A percentile compares a stretch with the other conserved stretches of the same genome.
Conservation (phyloP, 2,329 filamentous ascomycete species). For the Colletotrichum ledebouriae region DNA sequence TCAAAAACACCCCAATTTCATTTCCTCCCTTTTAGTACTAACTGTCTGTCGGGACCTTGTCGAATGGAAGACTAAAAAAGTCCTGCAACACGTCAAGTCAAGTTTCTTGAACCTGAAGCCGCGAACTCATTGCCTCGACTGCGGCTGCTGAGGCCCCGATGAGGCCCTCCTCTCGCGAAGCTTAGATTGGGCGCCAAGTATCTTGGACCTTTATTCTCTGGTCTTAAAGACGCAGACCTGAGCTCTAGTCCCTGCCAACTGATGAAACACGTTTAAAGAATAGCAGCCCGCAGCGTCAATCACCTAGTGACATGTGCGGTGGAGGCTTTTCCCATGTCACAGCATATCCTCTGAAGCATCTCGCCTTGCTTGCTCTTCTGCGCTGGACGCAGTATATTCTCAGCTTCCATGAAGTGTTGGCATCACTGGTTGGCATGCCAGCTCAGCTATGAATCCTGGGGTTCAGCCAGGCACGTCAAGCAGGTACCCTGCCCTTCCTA, state of each 20-base stretch:
- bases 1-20: background rate
- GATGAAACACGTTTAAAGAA: background rate
- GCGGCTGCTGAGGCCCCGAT: slow-evolving; percentile 12
- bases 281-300: background rate
- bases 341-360: background rate
- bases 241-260: background rate
- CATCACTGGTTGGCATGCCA: slow-evolving; percentile 9
- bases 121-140: background rate
- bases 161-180: slow-evolving; percentile 12
- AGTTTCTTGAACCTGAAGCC: background rate
- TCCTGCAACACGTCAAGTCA: background rate
- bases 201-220: background rate
- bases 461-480: slow-evolving; percentile 2
- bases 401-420: background rate
- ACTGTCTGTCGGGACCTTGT: background rate
- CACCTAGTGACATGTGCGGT: background rate
- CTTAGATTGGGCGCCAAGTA: slow-evolving; percentile 16
- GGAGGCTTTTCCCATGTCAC: slow-evolving; percentile 8
- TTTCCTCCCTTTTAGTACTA: background rate
- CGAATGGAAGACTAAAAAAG: background rate
- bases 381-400: background rate
- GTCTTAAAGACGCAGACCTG: background rate
- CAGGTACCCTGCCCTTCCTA: slow-evolving; percentile 15
- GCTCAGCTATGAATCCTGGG: slow-evolving; percentile 27
- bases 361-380: slow-evolving; percentile 3